Evolutionary conservation across 768 basidiomycete species (phyloP).

Genomic region (Tephrocybe rancida): DNA sequence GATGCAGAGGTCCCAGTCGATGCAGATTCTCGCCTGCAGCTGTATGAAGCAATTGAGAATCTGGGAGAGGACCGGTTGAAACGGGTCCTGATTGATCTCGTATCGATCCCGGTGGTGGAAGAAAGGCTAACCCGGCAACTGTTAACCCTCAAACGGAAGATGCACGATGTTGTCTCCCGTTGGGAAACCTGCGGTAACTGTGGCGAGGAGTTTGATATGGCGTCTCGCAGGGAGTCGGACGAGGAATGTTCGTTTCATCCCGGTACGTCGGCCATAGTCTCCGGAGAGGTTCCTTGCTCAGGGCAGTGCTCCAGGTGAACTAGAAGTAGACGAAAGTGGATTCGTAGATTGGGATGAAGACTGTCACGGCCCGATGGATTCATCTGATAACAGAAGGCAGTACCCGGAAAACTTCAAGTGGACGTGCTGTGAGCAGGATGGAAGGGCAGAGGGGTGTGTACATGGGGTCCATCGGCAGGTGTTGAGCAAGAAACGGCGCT

Average conservation of each 20-base stretch:
- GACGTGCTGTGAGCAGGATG: conserved; percentile 50
- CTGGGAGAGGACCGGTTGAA: conserved; percentile 47
- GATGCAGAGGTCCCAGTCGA: conserved; percentile 35
- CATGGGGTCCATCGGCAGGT: conserved; percentile 33
- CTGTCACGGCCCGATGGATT: conserved; percentile 49
- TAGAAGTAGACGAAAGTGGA: conserved; percentile 39
- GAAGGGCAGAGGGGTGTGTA: conserved; percentile 40
- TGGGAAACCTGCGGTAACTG: conserved; percentile 53
- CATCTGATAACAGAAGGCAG: conserved; percentile 34
- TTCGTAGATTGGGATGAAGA: conserved; percentile 52
- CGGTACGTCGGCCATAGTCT: conserved; percentile 33
- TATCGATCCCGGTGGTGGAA: conserved; percentile 43
- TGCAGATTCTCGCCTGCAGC: conserved; percentile 40
- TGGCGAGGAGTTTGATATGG: conserved; percentile 47
- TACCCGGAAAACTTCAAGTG: conserved; percentile 53
- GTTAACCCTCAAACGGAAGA: conserved; percentile 38
- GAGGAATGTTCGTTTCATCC: conserved; percentile 54
- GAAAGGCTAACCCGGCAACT: conserved; percentile 45
- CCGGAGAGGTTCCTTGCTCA: background rate
- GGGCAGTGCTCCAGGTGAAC: conserved; percentile 32
- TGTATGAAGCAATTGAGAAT: conserved; percentile 43
- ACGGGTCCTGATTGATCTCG: conserved; percentile 37
- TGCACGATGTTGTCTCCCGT: conserved; percentile 37
- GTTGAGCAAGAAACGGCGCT: conserved; percentile 37
- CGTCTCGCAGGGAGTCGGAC: conserved; percentile 32